Percentiles rank a stretch among this genome's conserved stretches.
Conservation (phyloP, 1,284 basidiomycete species). For the Erythrobasidium hasegawianum region DNA sequence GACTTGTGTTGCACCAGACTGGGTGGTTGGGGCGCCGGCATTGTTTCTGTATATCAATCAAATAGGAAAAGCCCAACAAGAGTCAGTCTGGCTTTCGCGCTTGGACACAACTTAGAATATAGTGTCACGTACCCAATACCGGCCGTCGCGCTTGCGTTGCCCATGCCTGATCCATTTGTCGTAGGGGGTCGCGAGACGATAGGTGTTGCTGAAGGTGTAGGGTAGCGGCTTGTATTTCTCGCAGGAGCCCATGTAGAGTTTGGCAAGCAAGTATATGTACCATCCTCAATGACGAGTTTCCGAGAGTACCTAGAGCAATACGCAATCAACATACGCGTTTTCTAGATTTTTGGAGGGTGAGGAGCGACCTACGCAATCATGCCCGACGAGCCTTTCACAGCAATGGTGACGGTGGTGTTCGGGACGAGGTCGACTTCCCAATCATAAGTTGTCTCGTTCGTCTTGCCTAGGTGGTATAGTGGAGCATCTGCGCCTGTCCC, state of each 20-base stretch:
- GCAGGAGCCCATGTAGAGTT: conserved; percentile 3
- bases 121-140: too few relatives aligned
- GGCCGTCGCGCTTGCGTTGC: too few relatives aligned
- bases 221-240: neutral
- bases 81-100: too few relatives aligned
- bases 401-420: neutral
- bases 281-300: neutral
- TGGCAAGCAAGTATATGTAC: neutral
- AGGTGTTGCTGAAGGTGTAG: too few relatives aligned
- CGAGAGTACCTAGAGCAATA: neutral
- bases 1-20: neutral
- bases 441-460: neutral
- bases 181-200: too few relatives aligned
- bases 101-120: too few relatives aligned
- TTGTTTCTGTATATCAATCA: too few relatives aligned
- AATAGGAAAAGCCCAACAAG: too few relatives aligned
- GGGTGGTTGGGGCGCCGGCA: neutral
- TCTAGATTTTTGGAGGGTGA: too few relatives aligned
- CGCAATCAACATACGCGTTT: neutral
- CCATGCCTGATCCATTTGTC: too few relatives aligned
- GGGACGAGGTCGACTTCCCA: conserved; percentile 1
- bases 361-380: neutral
- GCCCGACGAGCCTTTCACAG: neutral
- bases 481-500: neutral
- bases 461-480: neutral